Evolutionary conservation across 2,329 filamentous ascomycete species (phyloP), one percentile per base, ranked within the genome.

Genomic region (Ceratocystiopsis sp.): DNA sequence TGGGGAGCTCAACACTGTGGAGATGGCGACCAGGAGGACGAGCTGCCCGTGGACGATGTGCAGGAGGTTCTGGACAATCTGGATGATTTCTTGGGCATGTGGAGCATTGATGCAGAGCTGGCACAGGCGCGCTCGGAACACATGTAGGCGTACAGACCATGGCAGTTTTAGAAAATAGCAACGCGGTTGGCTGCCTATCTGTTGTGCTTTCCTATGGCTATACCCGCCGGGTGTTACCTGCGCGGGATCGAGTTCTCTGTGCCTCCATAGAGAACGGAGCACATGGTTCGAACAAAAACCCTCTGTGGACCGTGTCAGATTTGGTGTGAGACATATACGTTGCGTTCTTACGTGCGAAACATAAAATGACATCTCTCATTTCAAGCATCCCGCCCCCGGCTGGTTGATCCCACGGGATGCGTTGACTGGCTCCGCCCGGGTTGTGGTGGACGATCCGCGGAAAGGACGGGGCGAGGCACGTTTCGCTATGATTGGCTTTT

Each of bases 21-120:
- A n/a, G 33, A 49, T 19, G 35, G 39, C 29, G 44, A 48, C 32
- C 33, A 40, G 21, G 38, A n/a, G 10, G 42, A 45, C 33, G 36
- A 33, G 17, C 19, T 21, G 19, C 13, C 32, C 2, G 48, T 58
- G 1, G 66, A 69, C 46, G 63, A 66, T 44, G 65, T 65, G 35
- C 62, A 57, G n/a, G 63, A 57, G 5, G 65, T 69, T 1, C 54
- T 69, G 45, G 57, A 61, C 17, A 65, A 69, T 46, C 51, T 69
- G 7, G 61, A 59, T 41, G 61, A 68, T 16, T 69, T 67, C 43
- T 50, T 68, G 9, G 60, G 62, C 36, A 52, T 53, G 15, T 60
- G 57, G 54, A 55, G 62, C 34, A 48, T 62, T 3, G 59, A 63
- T 18, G 50, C 53, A 2, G 61, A 66, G 43, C 52, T 66, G 10